These are phyloP conservation scores for Salix udensis DNA, from an alignment of 345 rosid species.

Conservation along the genomic window DNA sequence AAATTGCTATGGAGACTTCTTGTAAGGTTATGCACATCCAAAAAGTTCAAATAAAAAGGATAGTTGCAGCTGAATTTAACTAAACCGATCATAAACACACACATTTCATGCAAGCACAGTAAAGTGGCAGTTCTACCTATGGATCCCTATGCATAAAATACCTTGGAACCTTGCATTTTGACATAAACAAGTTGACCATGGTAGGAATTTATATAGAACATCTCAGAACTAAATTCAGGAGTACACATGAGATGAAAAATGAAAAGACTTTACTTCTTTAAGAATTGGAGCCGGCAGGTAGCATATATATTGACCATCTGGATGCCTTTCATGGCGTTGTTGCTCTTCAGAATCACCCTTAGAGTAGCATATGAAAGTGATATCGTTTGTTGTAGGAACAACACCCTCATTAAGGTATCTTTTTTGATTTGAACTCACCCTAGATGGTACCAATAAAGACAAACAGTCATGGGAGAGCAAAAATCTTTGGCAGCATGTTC, in stretches of 20 bases:
- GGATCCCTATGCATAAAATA: background rate
- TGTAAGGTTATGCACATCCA: background rate
- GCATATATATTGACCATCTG: slow-evolving; percentile 87
- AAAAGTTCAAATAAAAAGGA: background rate
- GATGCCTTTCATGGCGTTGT: slow-evolving; percentile 80
- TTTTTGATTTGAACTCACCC: slow-evolving; percentile 94
- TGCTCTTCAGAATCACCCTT: slow-evolving; percentile 52
- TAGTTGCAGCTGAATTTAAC: background rate
- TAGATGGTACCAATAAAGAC: slow-evolving; percentile 29
- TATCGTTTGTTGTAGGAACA: slow-evolving; percentile 92
- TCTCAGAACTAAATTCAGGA: background rate
- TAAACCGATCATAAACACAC: background rate
- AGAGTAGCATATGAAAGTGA: slow-evolving; percentile 76
- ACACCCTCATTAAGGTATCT: slow-evolving; percentile 88
- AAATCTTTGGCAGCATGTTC: slow-evolving; percentile 2
- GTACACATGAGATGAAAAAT: slow-evolving; percentile 6
- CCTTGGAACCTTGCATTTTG: background rate
- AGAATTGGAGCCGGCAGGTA: slow-evolving; percentile 90
- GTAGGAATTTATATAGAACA: background rate
- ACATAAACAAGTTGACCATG: background rate
- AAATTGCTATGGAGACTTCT: background rate
- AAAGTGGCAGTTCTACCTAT: background rate
- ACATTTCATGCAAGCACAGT: background rate
- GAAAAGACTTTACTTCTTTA: slow-evolving; percentile 58
- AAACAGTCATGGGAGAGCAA: slow-evolving; percentile 7